phyloP scores from a whole-genome alignment of 75 land plant species.

The Pinus tabuliformis region DNA sequence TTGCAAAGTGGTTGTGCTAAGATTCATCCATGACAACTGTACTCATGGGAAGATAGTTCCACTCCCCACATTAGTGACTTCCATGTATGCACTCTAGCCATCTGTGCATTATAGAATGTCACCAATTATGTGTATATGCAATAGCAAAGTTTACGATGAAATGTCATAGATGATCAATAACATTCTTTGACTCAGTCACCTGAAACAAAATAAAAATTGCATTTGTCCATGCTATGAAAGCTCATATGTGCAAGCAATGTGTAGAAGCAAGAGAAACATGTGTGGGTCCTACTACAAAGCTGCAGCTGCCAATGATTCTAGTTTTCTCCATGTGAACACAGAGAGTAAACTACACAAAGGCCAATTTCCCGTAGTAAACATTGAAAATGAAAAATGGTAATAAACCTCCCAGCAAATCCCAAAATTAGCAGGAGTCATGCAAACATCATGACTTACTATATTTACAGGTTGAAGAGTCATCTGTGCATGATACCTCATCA shows the following conservation, averaged over 20 bases:
- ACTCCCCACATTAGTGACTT: not conserved
- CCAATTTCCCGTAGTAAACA: not conserved
- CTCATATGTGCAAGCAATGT: not conserved
- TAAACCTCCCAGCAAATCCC: no score
- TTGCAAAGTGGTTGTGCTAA: not conserved
- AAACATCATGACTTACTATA: no score
- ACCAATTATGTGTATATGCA: not conserved
- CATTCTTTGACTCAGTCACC: not conserved
- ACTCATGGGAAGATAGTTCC: not conserved
- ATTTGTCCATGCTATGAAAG: not conserved
- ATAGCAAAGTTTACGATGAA: not conserved
- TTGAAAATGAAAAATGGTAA: no score
- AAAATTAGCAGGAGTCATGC: no score
- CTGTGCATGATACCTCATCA: no score
- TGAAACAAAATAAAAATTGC: not conserved
- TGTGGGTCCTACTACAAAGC: not conserved
- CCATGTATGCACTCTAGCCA: not conserved
- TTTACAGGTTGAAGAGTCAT: no score
- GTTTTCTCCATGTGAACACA: not conserved
- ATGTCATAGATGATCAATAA: not conserved
- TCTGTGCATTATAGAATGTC: not conserved
- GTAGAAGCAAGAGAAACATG: slow-evolving; percentile 6
- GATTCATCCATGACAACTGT: not conserved
- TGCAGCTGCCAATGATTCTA: not conserved
- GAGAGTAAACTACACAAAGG: not conserved